A percentile compares a stretch with the other conserved stretches of the same genome.
phyloP scores from a whole-genome alignment of 2,329 filamentous ascomycete genomes.

The Onygenales sp. region DNA sequence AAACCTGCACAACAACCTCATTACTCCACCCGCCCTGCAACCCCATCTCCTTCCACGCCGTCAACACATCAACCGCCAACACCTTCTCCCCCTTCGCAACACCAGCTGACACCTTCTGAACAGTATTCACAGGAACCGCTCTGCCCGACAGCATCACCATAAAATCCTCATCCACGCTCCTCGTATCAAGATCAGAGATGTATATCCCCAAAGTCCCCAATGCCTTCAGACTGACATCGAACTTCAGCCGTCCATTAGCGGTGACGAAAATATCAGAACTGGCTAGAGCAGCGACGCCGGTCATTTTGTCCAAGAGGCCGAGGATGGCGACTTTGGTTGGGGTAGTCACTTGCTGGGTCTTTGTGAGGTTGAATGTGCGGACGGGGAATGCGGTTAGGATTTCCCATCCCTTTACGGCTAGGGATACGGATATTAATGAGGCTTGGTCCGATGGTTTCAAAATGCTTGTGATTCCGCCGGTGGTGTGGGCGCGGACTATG shows the following conservation, averaged over 20 bases:
- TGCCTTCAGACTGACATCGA: conserved; percentile 67
- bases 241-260: conserved; percentile 50
- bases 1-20: conserved; percentile 62
- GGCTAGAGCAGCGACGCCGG: conserved; percentile 68
- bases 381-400: conserved; percentile 69
- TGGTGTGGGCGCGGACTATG: conserved; percentile 62
- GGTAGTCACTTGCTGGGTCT: conserved; percentile 34
- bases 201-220: conserved; percentile 65
- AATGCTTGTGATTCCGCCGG: conserved; percentile 46
- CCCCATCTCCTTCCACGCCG: conserved; percentile 67
- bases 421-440: conserved; percentile 50
- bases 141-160: conserved; percentile 65
- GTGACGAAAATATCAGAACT: conserved; percentile 50
- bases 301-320: conserved; percentile 81
- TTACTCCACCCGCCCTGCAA: conserved; percentile 69
- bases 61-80: conserved; percentile 65
- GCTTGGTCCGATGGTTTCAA: conserved; percentile 23
- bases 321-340: conserved; percentile 52
- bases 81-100: conserved; percentile 45
- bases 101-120: conserved; percentile 37
- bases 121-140: conserved; percentile 58
- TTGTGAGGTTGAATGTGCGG: conserved; percentile 39
- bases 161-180: conserved; percentile 55
- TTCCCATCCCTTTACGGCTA: conserved; percentile 64
- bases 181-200: conserved; percentile 56